Base-by-base conservation (phyloP, 2,329 filamentous ascomycete species). In the Beauveria asiatica region DNA sequence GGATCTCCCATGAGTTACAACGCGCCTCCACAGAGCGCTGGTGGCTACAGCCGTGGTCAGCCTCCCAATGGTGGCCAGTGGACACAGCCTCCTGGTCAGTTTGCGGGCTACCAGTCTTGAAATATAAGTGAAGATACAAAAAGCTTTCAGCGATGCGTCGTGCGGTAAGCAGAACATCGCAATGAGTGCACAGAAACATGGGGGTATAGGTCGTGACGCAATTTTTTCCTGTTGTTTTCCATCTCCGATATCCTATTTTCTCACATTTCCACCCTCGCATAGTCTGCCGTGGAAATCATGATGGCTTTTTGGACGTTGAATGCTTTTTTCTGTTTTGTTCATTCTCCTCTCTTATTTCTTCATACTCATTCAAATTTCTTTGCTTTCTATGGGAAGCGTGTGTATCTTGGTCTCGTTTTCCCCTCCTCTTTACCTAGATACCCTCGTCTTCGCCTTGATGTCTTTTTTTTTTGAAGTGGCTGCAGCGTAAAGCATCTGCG, bases 21-120 rank as follows among this genome's bases (percentile, higher is more conserved):
- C 69, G 59, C 46, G 25, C 86, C 80, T 64, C 87, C 83, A 67
- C 82, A 87, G 66, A 94, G 88, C 70, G 88, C 89, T 67, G 90
- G 89, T 68, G 90, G 90, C 63, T 96, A 92, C 70, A 90, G 90
- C 64, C 90, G 91, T 71, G 90, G 89, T 65, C 83, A 85, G 67
- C 80, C 82, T 69, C 80, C 82, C 45, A 82, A 81, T 64, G 70
- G 55, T 37, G 71, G 77, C 63, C 81, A 83, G 68, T 83, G 82
- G 82, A 72, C 74, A 59, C 78, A 82, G 69, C 74, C 75, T 56
- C 76, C 76, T 27, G 77, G 77, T 59, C 82, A 84, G 62, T 87
- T 85, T 70, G 79, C 80, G 65, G 80, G 82, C 63, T 87, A 87
- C 73, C 84, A 86, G 73, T 81, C 82, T 64, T 86, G 80, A 71